Conservation (phyloP, 768 basidiomycete genomes). For the Lactifluus pinguis region DNA sequence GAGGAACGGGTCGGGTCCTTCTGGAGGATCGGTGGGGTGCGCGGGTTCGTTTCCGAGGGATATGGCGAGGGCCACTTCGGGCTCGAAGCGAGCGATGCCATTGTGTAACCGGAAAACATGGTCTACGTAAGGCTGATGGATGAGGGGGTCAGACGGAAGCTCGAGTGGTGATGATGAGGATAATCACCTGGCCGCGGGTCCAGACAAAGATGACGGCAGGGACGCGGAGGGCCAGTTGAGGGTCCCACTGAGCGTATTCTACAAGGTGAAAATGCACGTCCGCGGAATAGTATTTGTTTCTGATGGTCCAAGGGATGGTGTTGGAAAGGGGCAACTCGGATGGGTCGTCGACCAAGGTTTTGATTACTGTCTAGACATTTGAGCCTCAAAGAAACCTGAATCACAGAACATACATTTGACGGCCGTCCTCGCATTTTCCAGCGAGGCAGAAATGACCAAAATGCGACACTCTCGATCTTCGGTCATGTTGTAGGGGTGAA, state of each 20-base stretch:
- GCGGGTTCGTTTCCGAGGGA: slow-evolving; percentile 31
- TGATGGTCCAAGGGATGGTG: slow-evolving; percentile 63
- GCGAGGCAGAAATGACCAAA: slow-evolving; percentile 22
- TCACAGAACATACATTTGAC: slow-evolving; percentile 23
- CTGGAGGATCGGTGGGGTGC: slow-evolving; percentile 23
- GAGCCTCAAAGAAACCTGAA: background rate
- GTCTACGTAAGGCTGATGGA: slow-evolving; percentile 46
- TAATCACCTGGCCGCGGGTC: slow-evolving; percentile 50
- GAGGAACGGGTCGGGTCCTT: slow-evolving; percentile 55
- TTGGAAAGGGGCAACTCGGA: slow-evolving; percentile 3
- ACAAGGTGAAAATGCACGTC: slow-evolving; percentile 58
- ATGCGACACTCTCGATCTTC: slow-evolving; percentile 16
- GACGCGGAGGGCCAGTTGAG: slow-evolving; percentile 35
- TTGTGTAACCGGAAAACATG: slow-evolving; percentile 42
- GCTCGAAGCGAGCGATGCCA: slow-evolving; percentile 42
- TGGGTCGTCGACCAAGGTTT: slow-evolving; percentile 18
- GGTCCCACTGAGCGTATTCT: slow-evolving; percentile 35
- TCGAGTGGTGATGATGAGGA: no score
- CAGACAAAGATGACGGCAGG: slow-evolving; percentile 75
- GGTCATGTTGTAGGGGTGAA: no score
- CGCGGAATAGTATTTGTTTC: slow-evolving; percentile 77
- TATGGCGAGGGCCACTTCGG: slow-evolving; percentile 68
- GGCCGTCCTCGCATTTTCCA: slow-evolving; percentile 20
- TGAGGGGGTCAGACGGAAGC: background rate
- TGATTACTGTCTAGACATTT: slow-evolving; percentile 21